Conservation (phyloP, 805 yeast species). For the Limtongia smithiae region DNA sequence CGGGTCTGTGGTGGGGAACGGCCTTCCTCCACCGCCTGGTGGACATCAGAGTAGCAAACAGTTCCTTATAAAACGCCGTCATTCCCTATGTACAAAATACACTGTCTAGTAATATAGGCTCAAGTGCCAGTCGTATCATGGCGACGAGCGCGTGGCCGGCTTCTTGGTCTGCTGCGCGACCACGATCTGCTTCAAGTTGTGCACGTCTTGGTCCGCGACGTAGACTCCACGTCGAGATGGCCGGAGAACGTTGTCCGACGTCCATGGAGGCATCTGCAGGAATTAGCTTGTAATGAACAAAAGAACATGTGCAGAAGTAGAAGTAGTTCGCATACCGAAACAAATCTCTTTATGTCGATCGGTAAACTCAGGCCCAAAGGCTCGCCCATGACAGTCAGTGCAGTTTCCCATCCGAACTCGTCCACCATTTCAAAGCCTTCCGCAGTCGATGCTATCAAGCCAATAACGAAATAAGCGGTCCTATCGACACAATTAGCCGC, state of each 20-base stretch:
- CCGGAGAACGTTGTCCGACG: conserved; percentile 8
- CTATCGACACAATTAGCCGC: not conserved
- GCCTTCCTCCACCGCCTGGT: not conserved
- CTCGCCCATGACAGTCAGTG: conserved; percentile 43
- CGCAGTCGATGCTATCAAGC: conserved; percentile 63
- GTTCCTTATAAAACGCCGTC: not conserved
- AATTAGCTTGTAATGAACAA: too few relatives aligned
- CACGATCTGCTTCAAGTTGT: conserved; percentile 20
- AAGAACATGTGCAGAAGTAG: too few relatives aligned
- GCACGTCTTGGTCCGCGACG: conserved; percentile 14
- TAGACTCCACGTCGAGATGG: conserved; percentile 26
- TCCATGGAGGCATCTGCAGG: conserved; percentile 16
- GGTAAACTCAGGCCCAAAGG: conserved; percentile 36
- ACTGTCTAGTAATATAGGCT: too few relatives aligned
- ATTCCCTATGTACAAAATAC: not conserved
- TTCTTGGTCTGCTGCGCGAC: conserved; percentile 11
- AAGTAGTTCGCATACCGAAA: conserved; percentile 5
- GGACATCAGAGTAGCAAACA: not conserved
- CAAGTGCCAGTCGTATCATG: too few relatives aligned
- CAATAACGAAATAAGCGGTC: conserved; percentile 72
- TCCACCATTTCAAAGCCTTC: conserved; percentile 85
- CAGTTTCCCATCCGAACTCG: conserved; percentile 70
- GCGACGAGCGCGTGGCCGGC: too few relatives aligned
- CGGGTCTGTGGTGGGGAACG: conserved; percentile 14
- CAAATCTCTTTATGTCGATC: conserved; percentile 6